Conservation (phyloP, 305 asterid genomes). For the Solanum hybrid region DNA sequence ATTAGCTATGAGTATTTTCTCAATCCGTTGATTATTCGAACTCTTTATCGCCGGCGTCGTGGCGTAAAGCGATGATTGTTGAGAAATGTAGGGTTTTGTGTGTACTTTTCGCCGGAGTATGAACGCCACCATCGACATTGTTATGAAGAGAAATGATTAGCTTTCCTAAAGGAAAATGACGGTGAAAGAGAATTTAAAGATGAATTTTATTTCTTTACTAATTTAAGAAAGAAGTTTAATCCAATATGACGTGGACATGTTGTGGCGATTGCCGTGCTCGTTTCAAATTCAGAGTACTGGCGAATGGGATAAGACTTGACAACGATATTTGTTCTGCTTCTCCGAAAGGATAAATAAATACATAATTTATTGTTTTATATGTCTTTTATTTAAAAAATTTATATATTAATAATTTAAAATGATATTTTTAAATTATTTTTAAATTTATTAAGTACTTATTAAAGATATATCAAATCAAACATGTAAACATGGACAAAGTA, state of each 20-base stretch:
- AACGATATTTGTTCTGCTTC: background rate
- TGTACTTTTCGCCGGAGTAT: conserved; percentile 36
- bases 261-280: background rate
- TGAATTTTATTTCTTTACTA: background rate
- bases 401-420: no score
- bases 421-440: no score
- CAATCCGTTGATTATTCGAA: conserved; percentile 27
- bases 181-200: background rate
- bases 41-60: conserved; percentile 19
- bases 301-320: background rate
- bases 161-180: background rate
- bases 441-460: no score
- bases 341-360: no score
- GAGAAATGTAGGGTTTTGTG: background rate
- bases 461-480: background rate
- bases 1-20: conserved; percentile 79
- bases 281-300: background rate
- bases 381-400: background rate
- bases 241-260: background rate
- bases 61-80: conserved; percentile 33
- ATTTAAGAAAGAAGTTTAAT: background rate
- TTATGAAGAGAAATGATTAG: background rate
- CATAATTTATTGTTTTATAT: no score
- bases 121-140: conserved; percentile 45
- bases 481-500: no score